phyloP scores from a whole-genome alignment of 2,329 filamentous ascomycete species.

The Calonectria leucothoes region DNA sequence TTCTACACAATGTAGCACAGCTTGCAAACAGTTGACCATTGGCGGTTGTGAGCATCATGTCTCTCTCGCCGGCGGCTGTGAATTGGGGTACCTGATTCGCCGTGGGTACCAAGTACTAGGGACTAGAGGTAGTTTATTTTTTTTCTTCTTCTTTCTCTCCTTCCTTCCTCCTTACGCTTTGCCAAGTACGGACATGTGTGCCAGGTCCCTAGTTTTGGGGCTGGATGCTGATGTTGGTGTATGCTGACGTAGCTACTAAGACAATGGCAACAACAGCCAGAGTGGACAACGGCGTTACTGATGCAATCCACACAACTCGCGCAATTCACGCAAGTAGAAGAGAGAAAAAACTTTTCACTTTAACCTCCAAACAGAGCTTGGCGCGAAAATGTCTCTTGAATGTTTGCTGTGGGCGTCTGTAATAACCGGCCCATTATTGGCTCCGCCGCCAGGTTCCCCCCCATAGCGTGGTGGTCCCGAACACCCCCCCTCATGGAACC shows the following conservation, averaged over 20 bases:
- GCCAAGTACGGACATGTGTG: not conserved
- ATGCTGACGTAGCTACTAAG: not conserved
- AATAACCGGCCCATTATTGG: slow-evolving; percentile 37
- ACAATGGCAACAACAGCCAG: not conserved
- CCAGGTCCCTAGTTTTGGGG: not conserved
- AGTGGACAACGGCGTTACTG: not conserved
- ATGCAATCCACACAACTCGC: not conserved
- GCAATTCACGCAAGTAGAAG: not conserved
- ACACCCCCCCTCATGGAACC: slow-evolving; percentile 26
- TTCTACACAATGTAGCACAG: not conserved
- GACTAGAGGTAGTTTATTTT: not conserved
- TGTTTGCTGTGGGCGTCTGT: slow-evolving; percentile 11
- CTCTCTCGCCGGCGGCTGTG: not conserved
- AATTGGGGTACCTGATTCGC: not conserved
- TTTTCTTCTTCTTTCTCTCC: not conserved
- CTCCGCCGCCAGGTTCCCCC: slow-evolving; percentile 15
- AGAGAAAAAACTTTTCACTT: not conserved
- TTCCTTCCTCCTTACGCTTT: not conserved
- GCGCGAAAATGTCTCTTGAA: not conserved
- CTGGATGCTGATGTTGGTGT: not conserved
- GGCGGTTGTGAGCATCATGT: not conserved
- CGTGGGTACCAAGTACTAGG: too few species aligned
- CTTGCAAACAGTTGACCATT: not conserved
- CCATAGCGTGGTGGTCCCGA: slow-evolving; percentile 20
- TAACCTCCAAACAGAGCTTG: not conserved